Conservation (phyloP, 768 basidiomycete genomes). For the Boletus reticuloceps region DNA sequence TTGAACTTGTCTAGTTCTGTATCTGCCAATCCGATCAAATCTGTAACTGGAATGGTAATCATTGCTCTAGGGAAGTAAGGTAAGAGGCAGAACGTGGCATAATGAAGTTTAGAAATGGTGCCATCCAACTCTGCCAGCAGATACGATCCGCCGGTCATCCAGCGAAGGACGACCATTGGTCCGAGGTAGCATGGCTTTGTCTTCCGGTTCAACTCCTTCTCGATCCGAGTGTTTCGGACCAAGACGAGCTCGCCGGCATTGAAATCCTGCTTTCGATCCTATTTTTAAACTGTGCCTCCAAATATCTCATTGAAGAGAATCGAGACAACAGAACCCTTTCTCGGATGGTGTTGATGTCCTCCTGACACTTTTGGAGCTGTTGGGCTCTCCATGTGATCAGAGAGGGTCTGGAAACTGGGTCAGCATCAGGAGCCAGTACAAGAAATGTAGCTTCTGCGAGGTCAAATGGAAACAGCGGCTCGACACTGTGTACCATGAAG, state of each 20-base stretch:
- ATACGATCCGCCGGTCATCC: neutral
- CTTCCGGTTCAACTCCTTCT: neutral
- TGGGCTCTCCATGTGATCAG: too few relatives aligned
- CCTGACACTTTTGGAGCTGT: neutral
- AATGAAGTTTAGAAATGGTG: neutral
- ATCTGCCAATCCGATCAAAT: neutral
- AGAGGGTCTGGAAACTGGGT: too few relatives aligned
- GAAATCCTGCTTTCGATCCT: fast-evolving
- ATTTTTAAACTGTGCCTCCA: neutral
- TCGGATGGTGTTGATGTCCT: neutral
- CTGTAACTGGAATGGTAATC: neutral
- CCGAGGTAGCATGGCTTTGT: neutral
- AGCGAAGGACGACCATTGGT: neutral
- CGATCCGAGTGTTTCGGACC: neutral
- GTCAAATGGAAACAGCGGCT: too few relatives aligned
- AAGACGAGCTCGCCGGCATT: neutral
- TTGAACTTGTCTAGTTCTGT: neutral
- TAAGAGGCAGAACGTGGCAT: neutral
- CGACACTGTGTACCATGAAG: too few relatives aligned
- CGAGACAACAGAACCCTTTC: neutral
- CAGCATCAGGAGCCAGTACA: too few relatives aligned
- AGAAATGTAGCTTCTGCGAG: too few relatives aligned
- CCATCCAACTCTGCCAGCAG: neutral
- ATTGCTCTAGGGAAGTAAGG: neutral
- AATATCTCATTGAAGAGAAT: neutral